A percentile compares a stretch with the other conserved stretches of the same genome.
Conservation (phyloP, 2,329 filamentous ascomycete genomes). For the Cladosporium sp. region DNA sequence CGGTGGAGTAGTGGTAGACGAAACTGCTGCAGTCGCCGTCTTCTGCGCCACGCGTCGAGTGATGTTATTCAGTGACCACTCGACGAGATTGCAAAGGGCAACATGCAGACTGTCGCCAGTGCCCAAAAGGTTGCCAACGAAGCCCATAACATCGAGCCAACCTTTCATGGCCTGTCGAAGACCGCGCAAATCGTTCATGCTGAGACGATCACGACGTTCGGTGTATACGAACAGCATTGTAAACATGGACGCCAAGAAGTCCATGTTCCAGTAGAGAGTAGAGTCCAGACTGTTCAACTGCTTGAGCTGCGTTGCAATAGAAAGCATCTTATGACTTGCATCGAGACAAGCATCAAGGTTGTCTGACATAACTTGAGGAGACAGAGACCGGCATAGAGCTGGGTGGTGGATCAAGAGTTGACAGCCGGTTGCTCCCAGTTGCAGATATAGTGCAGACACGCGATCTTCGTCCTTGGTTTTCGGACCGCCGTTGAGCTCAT, state of each 20-base stretch:
- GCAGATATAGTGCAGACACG: conserved; percentile 51
- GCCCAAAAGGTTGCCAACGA: conserved; percentile 66
- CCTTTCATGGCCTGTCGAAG: conserved; percentile 67
- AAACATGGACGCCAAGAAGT: conserved; percentile 72
- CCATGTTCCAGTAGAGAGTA: conserved; percentile 73
- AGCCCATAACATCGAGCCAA: conserved; percentile 68
- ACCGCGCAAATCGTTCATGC: conserved; percentile 57
- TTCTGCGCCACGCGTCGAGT: conserved; percentile 45
- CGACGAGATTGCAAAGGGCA: conserved; percentile 51
- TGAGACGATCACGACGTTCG: conserved; percentile 63
- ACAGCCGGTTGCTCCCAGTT: conserved; percentile 51
- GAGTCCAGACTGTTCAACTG: conserved; percentile 70
- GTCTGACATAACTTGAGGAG: conserved; percentile 61
- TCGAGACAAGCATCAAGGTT: conserved; percentile 62
- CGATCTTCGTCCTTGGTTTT: conserved; percentile 48
- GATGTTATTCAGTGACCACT: conserved; percentile 50
- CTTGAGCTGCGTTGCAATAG: conserved; percentile 59
- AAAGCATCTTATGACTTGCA: conserved; percentile 64
- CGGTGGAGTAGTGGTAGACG: conserved; percentile 33
- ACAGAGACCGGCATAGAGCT: conserved; percentile 50
- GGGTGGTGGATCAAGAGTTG: conserved; percentile 56
- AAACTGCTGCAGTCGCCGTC: conserved; percentile 44
- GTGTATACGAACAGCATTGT: conserved; percentile 69
- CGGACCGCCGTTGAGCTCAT: conserved; percentile 55
- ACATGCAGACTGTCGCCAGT: conserved; percentile 50